Percentiles rank a stretch among this genome's conserved stretches.
phyloP scores from a whole-genome alignment of 2,329 filamentous ascomycete genomes.

The Aspergillus aculeatus region DNA sequence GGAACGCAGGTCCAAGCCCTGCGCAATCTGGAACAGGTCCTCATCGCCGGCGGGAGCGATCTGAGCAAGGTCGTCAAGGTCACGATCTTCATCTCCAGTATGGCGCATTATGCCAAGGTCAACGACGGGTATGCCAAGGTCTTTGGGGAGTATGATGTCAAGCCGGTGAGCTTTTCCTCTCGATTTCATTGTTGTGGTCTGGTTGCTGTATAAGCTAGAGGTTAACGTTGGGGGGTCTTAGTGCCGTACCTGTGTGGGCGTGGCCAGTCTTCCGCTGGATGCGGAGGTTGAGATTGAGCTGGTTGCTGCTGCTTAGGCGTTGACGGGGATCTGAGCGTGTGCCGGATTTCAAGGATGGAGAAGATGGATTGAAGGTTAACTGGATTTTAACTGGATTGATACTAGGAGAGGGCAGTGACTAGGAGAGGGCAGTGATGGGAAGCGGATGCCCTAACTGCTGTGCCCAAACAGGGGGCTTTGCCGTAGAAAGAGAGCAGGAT shows the following conservation, averaged over 20 bases:
- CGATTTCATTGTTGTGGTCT: too few species aligned
- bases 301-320: background rate
- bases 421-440: too few species aligned
- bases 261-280: conserved; percentile 8
- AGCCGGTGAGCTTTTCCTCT: conserved; percentile 10
- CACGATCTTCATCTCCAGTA: conserved; percentile 20
- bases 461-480: too few species aligned
- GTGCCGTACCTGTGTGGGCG: conserved; percentile 15
- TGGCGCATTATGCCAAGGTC: conserved; percentile 17
- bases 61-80: conserved; percentile 19
- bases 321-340: too few species aligned
- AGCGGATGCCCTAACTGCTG: too few species aligned
- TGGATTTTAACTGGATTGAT: too few species aligned
- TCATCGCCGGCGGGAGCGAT: conserved; percentile 14
- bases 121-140: conserved; percentile 17
- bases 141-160: conserved; percentile 2
- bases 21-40: conserved; percentile 14
- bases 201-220: too few species aligned
- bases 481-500: too few species aligned
- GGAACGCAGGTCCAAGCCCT: conserved; percentile 6
- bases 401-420: too few species aligned
- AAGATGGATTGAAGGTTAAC: too few species aligned
- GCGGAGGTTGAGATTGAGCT: conserved; percentile 10
- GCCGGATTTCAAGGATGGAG: too few species aligned
- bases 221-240: background rate